Base-by-base conservation (phyloP, 306 rosid genomes). In the Pueraria montana region DNA sequence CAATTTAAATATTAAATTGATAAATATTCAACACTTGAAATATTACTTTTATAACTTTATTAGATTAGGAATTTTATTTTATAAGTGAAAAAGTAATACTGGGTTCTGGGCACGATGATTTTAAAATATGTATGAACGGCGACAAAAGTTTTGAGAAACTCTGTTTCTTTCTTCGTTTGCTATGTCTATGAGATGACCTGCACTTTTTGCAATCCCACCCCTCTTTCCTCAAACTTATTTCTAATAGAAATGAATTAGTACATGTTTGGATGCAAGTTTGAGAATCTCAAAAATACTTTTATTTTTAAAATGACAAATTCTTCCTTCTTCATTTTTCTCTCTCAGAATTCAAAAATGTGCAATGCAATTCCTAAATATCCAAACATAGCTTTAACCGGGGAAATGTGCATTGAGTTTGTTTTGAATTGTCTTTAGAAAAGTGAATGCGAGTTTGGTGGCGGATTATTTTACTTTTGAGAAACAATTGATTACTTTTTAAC, bases 371-470 rank as follows among this genome's bases (percentile, higher is more conserved):
- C 40, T 6, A 36, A 36, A 36, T 36, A 1, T 36, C 40, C 34
- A 30, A 36, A 50, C 62, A 20, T 8, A 3, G 62, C 11, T 27
- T 84, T 76, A 71, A 61, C 74, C 20, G 5, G 78, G 52, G 83
- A 67, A 66, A n/a, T 75, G 74, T 21, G 77, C 70, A 45, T 52
- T 11, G 26, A 32, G 74, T 83, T 80, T 84, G 80, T 81, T 84
- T 84, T 82, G 83, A 48, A 73, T 79, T 50, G 63, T 32, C 23
- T 30, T 34, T 8, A 78, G 79, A 85, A 82, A 88, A 87, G 84
- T 68, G 71, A 74, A 81, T 67, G 83, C 53, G 34, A 11, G 18
- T 68, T 68, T 68, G 53, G 32, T 68, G 76, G 76, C 58, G 13
- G 75, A 70, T 70, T 43, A 9, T 43, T 70, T 70, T 45, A 21